Evolutionary conservation across 2,329 filamentous ascomycete genomes (phyloP).

Genomic region (Trichophyton verrucosum): DNA sequence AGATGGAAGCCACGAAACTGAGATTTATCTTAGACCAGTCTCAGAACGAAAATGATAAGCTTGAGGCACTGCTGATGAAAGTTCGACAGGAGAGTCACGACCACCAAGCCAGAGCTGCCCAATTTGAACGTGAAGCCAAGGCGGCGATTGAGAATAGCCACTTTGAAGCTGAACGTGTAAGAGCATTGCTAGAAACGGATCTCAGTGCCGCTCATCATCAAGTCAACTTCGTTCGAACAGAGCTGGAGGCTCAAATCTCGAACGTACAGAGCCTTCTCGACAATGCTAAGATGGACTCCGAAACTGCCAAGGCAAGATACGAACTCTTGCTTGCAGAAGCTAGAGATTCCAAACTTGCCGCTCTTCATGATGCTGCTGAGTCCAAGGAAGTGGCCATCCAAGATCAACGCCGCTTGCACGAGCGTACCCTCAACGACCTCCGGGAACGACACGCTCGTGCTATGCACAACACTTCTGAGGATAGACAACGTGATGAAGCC

Average conservation of each 20-base stretch:
- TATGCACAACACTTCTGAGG: conserved; percentile 61
- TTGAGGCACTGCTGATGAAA: conserved; percentile 44
- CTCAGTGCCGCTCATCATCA: conserved; percentile 66
- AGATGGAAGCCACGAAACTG: conserved; percentile 64
- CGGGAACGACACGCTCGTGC: conserved; percentile 63
- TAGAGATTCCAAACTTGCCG: conserved; percentile 52
- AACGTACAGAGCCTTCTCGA: conserved; percentile 65
- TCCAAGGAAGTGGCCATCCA: conserved; percentile 42
- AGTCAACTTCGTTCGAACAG: conserved; percentile 64
- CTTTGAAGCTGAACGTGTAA: conserved; percentile 68
- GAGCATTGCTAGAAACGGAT: conserved; percentile 65
- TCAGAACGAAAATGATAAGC: conserved; percentile 48
- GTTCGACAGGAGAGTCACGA: conserved; percentile 49
- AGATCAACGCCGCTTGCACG: conserved; percentile 53
- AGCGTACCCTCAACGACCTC: conserved; percentile 61
- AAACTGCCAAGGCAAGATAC: conserved; percentile 66
- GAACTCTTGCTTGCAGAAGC: conserved; percentile 78
- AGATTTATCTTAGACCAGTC: conserved; percentile 63
- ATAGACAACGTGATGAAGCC: conserved; percentile 66
- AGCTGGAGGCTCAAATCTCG: conserved; percentile 65
- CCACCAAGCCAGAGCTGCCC: conserved; percentile 55
- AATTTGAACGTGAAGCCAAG: conserved; percentile 68
- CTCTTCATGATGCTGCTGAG: conserved; percentile 43
- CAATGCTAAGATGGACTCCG: conserved; percentile 62
- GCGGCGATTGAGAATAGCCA: conserved; percentile 70